phyloP scores from a whole-genome alignment of 202 grass and related monocot species.

The Panicum virgatum region DNA sequence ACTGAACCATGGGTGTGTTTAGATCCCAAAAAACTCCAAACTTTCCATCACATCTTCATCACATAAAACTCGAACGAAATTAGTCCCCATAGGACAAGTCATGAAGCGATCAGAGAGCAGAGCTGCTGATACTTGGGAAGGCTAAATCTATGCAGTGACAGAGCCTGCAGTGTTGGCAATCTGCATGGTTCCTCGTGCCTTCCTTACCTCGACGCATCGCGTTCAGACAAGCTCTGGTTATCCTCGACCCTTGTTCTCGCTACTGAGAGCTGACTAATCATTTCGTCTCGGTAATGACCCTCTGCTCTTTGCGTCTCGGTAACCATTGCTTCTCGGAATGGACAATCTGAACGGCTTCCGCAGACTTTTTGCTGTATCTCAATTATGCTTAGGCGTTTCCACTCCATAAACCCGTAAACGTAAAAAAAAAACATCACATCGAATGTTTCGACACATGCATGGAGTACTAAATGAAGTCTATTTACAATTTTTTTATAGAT shows the following conservation, averaged over 20 bases:
- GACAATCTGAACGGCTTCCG: background rate
- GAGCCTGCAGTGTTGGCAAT: background rate
- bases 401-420: too few relatives aligned
- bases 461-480: too few relatives aligned
- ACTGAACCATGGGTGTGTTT: too few relatives aligned
- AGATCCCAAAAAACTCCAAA: too few relatives aligned
- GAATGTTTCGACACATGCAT: too few relatives aligned
- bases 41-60: too few relatives aligned
- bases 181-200: background rate
- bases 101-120: background rate
- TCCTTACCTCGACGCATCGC: background rate
- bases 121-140: background rate
- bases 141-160: background rate
- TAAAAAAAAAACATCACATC: too few relatives aligned
- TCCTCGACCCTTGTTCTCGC: background rate
- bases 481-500: too few relatives aligned
- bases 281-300: slow-evolving; percentile 27
- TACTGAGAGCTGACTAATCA: slow-evolving; percentile 10
- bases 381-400: background rate
- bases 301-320: slow-evolving; percentile 16
- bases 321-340: slow-evolving; percentile 17
- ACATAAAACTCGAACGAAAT: background rate
- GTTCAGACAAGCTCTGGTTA: background rate
- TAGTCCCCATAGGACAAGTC: background rate
- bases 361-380: background rate